These are phyloP conservation scores for Hyphopichia pseudoburtonii DNA, from an alignment of 1,139 yeast genomes.

Conservation along the genomic window DNA sequence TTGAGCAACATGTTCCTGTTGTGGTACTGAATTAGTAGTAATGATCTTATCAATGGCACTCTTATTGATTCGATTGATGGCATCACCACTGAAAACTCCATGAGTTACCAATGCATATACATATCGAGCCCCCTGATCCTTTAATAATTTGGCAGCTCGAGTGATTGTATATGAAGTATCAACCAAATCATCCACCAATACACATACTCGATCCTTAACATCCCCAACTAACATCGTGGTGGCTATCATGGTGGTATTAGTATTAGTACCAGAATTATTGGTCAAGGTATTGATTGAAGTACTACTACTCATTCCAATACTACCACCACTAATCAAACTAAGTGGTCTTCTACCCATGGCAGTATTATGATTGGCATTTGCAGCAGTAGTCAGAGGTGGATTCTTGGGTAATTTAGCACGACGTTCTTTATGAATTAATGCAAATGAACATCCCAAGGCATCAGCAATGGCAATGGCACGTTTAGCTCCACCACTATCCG, in stretches of 20 bases:
- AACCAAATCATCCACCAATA: slow-evolving; percentile 86
- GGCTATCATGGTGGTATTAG: slow-evolving; percentile 38
- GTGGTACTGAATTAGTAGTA: slow-evolving; percentile 94
- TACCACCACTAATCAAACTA: slow-evolving; percentile 4
- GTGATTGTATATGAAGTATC: slow-evolving; percentile 93
- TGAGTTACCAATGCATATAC: slow-evolving; percentile 91
- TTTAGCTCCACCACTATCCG: slow-evolving; percentile 98
- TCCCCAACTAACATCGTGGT: slow-evolving; percentile 94
- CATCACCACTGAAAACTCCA: slow-evolving; percentile 92
- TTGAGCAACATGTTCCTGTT: slow-evolving; percentile 54
- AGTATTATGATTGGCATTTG: no score
- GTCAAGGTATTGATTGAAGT: slow-evolving; percentile 7
- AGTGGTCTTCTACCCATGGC: slow-evolving; percentile 1
- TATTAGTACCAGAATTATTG: slow-evolving; percentile 9
- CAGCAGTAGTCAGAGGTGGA: slow-evolving; percentile 29
- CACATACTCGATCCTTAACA: slow-evolving; percentile 79
- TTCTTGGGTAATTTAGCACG: slow-evolving; percentile 48
- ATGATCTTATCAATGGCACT: slow-evolving; percentile 80
- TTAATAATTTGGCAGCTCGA: slow-evolving; percentile 85
- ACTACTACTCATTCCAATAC: slow-evolving; percentile 2
- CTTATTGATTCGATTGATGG: slow-evolving; percentile 66
- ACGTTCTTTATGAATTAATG: slow-evolving; percentile 93
- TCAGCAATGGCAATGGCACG: slow-evolving; percentile 95
- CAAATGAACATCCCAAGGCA: slow-evolving; percentile 83
- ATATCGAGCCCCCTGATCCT: slow-evolving; percentile 87